Evolutionary conservation across 2,329 filamentous ascomycete species (phyloP), one percentile per base, ranked within the genome.

Genomic region (Xylaria sp.): DNA sequence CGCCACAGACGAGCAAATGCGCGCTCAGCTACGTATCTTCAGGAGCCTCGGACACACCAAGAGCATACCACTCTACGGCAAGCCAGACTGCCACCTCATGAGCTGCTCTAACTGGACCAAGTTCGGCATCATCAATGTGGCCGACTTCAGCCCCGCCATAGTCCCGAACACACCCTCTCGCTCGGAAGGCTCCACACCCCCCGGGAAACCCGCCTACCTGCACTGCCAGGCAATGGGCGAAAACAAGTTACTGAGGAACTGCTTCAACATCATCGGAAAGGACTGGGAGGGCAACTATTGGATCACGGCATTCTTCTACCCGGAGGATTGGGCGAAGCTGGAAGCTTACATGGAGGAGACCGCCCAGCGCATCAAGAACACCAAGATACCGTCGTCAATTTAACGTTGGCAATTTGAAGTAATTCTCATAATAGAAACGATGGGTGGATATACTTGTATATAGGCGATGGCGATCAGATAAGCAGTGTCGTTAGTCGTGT

Each of bases 261-360:
- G 52, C 25, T 64, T 61, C 45, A 52, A 61, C 35, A 57, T 61
- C 57, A 61, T 52, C 14, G 61, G 51, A 12, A 64, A 64, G n/a
- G 57, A 64, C 51, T 56, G 52, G 57, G 57, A 25, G 9, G 57
- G 47, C 21, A 64, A 52, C 31, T 64, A 64, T 35, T 64, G 61
- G 61, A 42, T 61, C 51, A 64, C 61, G 12, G 45, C 46, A 2
- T 61, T 61, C 40, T 23, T 61, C 6, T 61, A 57, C 17, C 61
- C 51, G 6, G 61, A 64, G 35, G 61, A 57, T 23, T 61, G 57
- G 45, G 57, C 40, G 2, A 60, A 46, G 40, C 45, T 64, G 4
- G 51, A 64, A 33, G 57, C 33, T 12, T 61, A 64, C 40, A 57
- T 61, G 14, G 50, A 53, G 37, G 19, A 64, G 31, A 61, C 61